Percentiles rank a stretch among this genome's conserved stretches.
Conservation (phyloP, 2,329 filamentous ascomycete genomes). For the Rhinocladiella mackenziei region DNA sequence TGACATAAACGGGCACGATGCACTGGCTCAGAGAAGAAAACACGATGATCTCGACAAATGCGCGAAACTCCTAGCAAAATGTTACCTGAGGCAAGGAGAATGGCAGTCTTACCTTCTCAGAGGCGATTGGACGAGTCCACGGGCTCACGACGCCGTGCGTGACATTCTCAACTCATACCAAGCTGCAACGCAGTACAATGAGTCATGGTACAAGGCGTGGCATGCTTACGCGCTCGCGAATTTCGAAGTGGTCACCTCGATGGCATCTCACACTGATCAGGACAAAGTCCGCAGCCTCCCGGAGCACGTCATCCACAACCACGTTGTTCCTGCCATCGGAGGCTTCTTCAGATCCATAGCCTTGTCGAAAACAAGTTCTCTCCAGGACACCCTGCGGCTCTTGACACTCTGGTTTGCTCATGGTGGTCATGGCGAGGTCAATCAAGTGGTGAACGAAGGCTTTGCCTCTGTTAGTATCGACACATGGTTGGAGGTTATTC, state of each 20-base stretch:
- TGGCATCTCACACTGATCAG: constrained; percentile 64
- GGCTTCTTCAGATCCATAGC: constrained; percentile 98
- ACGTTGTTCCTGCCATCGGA: constrained; percentile 89
- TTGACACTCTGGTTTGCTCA: constrained; percentile 96
- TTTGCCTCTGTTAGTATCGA: constrained; percentile 91
- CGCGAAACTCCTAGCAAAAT: constrained; percentile 78
- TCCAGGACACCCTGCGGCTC: constrained; percentile 90
- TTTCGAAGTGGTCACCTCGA: constrained; percentile 90
- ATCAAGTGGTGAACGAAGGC: constrained; percentile 80
- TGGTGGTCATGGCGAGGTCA: constrained; percentile 83
- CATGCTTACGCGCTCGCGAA: constrained; percentile 98
- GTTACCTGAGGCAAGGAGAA: constrained; percentile 92
- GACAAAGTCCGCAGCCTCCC: constrained; percentile 40
- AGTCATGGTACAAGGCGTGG: constrained; percentile 98
- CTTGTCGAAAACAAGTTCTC: constrained; percentile 81
- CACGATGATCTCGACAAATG: constrained; percentile 53
- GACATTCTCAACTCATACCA: constrained; percentile 90
- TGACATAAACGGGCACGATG: constrained; percentile 40
- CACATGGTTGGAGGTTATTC: constrained; percentile 97
- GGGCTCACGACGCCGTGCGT: constrained; percentile 78
- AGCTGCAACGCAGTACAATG: constrained; percentile 88
- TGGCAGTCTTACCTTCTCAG: constrained; percentile 86
- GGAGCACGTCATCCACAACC: constrained; percentile 59
- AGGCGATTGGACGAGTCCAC: constrained; percentile 82
- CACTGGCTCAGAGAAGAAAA: constrained; percentile 38